phyloP scores from a whole-genome alignment of 306 rosid genomes.

The Fragaria nilgerrensis region DNA sequence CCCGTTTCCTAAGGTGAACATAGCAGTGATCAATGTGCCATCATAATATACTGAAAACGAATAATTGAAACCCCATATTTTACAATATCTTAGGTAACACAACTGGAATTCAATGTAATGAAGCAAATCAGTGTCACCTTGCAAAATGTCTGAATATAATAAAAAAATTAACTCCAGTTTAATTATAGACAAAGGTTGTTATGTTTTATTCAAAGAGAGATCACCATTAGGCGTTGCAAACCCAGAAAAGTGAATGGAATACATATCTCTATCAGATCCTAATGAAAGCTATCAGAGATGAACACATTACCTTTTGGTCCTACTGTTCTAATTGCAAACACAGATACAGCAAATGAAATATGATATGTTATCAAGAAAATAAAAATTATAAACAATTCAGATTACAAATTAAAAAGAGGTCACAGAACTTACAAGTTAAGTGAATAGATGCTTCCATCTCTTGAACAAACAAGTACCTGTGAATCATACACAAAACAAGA shows the following conservation, averaged over 20 bases:
- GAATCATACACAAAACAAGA: conserved; percentile 18
- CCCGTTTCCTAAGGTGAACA: conserved; percentile 60
- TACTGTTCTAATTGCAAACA: neutral
- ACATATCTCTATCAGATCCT: neutral
- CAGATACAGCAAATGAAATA: neutral
- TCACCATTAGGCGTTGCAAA: neutral
- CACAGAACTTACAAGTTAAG: conserved; percentile 51
- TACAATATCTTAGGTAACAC: neutral
- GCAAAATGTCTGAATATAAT: neutral
- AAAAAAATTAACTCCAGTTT: neutral
- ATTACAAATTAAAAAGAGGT: neutral
- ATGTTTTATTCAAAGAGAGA: neutral
- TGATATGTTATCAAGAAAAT: neutral
- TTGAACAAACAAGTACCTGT: conserved; percentile 76
- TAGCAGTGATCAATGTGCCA: conserved; percentile 7
- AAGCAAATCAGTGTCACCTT: neutral
- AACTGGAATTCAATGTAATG: neutral
- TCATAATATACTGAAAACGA: neutral
- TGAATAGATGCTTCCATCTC: conserved; percentile 73
- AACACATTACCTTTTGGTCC: neutral
- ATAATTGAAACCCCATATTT: neutral
- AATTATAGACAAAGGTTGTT: neutral
- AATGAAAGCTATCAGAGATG: neutral
- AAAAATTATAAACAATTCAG: neutral
- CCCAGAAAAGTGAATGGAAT: neutral